A percentile compares a stretch with the other conserved stretches of the same genome.
Conservation (phyloP, 2,329 filamentous ascomycete species). For the Canariomyces notabilis region DNA sequence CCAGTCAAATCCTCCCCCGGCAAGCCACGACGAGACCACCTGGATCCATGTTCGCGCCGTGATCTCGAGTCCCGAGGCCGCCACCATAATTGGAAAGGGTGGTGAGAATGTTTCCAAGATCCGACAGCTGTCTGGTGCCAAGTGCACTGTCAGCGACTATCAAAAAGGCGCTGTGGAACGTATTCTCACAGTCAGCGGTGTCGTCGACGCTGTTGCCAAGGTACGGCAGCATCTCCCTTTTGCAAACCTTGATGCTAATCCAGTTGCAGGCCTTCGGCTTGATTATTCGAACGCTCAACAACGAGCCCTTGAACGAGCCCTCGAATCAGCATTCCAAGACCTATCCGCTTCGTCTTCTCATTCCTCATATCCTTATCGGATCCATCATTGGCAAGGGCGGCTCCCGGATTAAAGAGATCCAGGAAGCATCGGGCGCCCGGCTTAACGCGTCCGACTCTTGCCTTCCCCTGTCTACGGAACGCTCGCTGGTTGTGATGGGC, state of each 20-base stretch:
- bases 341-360: constrained; percentile 89
- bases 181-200: constrained; percentile 93
- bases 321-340: constrained; percentile 95
- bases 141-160: constrained; percentile 98
- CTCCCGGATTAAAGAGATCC: constrained; percentile 93
- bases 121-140: constrained; percentile 87
- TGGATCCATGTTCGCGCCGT: constrained; percentile 98
- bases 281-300: constrained; percentile 97
- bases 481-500: constrained; percentile 95
- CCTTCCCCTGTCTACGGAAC: constrained; percentile 89
- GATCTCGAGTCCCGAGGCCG: constrained; percentile 94
- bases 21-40: constrained; percentile 77
- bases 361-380: constrained; percentile 94
- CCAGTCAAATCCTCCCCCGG: constrained; percentile 43
- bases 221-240: constrained; percentile 39
- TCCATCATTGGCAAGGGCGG: constrained; percentile 98
- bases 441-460: constrained; percentile 95
- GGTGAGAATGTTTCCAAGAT: constrained; percentile 99
- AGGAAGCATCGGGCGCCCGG: constrained; percentile 92
- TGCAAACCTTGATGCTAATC: constrained; percentile 26
- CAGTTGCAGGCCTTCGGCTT: constrained; percentile 79
- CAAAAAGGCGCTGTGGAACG: constrained; percentile 95
- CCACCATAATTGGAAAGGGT: constrained; percentile 96
- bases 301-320: constrained; percentile 81
- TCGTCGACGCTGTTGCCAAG: constrained; percentile 95